Evolutionary conservation across 2,329 filamentous ascomycete genomes (phyloP).

Genomic region (Rachicladosporium sp.): DNA sequence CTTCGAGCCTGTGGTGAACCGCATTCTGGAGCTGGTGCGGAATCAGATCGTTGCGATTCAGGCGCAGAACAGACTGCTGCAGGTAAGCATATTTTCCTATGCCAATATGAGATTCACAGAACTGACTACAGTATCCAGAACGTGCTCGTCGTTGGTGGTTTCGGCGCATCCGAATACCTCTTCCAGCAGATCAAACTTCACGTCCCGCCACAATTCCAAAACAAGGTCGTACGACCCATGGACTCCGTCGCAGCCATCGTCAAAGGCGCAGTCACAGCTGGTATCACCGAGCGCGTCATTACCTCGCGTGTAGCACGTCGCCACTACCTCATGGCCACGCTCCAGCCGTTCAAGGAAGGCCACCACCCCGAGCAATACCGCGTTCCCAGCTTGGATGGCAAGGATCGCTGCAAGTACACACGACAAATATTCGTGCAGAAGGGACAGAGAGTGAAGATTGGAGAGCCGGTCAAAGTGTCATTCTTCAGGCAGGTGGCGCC

Average conservation of each 20-base stretch:
- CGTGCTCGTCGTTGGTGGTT: conserved; percentile 92
- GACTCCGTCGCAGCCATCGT: conserved; percentile 97
- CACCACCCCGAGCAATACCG: conserved; percentile 98
- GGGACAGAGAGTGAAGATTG: conserved; percentile 97
- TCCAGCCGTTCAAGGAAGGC: conserved; percentile 97
- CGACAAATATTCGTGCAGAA: conserved; percentile 98
- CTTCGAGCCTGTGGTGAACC: conserved; percentile 95
- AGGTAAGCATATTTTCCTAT: conserved; percentile 38
- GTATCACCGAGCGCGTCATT: conserved; percentile 92
- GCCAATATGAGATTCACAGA: not conserved
- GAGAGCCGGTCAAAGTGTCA: conserved; percentile 95
- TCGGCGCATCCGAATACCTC: conserved; percentile 94
- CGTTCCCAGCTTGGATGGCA: conserved; percentile 89
- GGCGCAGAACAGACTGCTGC: conserved; percentile 82
- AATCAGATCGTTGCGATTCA: conserved; percentile 99
- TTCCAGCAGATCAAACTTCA: conserved; percentile 99
- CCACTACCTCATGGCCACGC: conserved; percentile 97
- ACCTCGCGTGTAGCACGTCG: conserved; percentile 93
- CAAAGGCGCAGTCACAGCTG: conserved; percentile 93
- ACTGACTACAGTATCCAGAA: conserved; percentile 44
- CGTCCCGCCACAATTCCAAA: conserved; percentile 94
- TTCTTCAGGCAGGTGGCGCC: conserved; percentile 98
- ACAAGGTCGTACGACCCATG: conserved; percentile 96
- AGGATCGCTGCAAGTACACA: conserved; percentile 97
- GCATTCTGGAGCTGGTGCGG: conserved; percentile 86